phyloP scores from a whole-genome alignment of 148 eudicot species.

The Rhododendron ferrugineum region DNA sequence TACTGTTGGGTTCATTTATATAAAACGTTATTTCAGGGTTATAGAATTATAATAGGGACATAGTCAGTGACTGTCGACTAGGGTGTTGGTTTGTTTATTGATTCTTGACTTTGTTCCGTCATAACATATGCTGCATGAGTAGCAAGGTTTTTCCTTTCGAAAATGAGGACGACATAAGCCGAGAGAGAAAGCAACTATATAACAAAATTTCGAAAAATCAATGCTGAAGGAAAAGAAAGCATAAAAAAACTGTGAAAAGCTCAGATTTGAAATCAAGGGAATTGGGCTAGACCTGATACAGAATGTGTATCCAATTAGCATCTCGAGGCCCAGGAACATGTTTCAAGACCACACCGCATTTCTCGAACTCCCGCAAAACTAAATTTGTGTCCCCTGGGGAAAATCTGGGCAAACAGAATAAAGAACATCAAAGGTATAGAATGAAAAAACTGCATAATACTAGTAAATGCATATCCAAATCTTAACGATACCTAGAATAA shows the following conservation, averaged over 20 bases:
- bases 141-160: background rate
- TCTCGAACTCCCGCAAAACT: slow-evolving; percentile 90
- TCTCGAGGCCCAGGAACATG: slow-evolving; percentile 93
- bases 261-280: background rate
- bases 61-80: background rate
- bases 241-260: background rate
- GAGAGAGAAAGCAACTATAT: background rate
- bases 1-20: background rate
- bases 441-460: background rate
- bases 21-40: background rate
- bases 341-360: slow-evolving; percentile 79
- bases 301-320: slow-evolving; percentile 96
- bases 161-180: background rate
- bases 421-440: background rate
- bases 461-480: background rate
- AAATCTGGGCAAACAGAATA: slow-evolving; percentile 46
- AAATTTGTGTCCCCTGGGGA: slow-evolving; percentile 84
- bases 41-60: background rate
- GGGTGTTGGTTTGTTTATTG: background rate
- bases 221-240: background rate
- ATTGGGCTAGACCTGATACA: slow-evolving; percentile 62
- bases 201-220: background rate
- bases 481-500: background rate
- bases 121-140: background rate
- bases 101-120: background rate